A percentile compares a stretch with the other conserved stretches of the same genome.
These are phyloP conservation scores for Cyberlindnera americana DNA, from an alignment of 805 yeast genomes.

Conservation along the genomic window DNA sequence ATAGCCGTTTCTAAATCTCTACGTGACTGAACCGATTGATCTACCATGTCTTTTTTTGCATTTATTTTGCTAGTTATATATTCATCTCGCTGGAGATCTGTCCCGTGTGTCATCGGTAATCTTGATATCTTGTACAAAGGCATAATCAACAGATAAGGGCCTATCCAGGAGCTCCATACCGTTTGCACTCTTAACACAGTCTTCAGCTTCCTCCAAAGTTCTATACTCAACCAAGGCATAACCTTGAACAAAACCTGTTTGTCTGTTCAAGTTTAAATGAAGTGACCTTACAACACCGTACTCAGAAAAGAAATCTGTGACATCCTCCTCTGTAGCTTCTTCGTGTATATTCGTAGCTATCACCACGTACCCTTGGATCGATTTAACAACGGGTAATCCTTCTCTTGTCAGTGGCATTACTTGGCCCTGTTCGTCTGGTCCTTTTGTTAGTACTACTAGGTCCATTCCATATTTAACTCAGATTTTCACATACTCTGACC, in stretches of 20 bases:
- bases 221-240: constrained; percentile 40
- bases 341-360: constrained; percentile 40
- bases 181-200: constrained; percentile 30
- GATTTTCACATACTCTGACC: constrained; percentile 2
- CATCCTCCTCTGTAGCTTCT: constrained; percentile 43
- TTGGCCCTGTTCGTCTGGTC: background rate
- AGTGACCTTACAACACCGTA: constrained; percentile 36
- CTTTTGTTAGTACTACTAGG: background rate
- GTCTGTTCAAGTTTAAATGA: constrained; percentile 40
- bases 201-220: constrained; percentile 31
- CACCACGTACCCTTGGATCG: constrained; percentile 40
- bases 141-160: constrained; percentile 33
- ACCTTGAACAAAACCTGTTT: constrained; percentile 36
- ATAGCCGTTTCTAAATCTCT: too few relatives aligned
- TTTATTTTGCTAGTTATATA: background rate
- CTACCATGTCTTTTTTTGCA: too few relatives aligned
- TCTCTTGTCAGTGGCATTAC: constrained; percentile 9
- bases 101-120: background rate
- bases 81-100: constrained; percentile 1
- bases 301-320: constrained; percentile 39
- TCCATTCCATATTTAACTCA: background rate
- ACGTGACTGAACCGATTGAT: too few relatives aligned
- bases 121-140: constrained; percentile 32
- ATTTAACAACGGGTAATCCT: constrained; percentile 13
- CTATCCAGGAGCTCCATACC: constrained; percentile 34